phyloP scores from a whole-genome alignment of 139 green algal genomes.

The Mesotaenium endlicherianum region DNA sequence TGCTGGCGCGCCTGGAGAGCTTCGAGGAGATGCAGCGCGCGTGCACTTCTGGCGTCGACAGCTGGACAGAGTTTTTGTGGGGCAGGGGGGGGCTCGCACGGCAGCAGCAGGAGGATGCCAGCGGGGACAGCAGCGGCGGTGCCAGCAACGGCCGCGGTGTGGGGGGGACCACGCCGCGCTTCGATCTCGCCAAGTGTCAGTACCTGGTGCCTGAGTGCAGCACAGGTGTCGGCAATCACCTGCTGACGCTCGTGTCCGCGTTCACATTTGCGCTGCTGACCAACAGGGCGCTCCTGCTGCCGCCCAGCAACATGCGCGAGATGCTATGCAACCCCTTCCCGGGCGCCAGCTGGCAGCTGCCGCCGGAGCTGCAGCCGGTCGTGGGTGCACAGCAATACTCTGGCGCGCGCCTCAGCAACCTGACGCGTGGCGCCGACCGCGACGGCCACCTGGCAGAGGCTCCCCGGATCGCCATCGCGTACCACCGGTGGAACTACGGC shows the following conservation, averaged over 20 bases:
- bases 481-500: background rate
- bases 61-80: background rate
- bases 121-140: too few species aligned
- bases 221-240: conserved; percentile 4
- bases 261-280: conserved; percentile 18
- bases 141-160: too few species aligned
- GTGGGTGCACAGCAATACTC: too few species aligned
- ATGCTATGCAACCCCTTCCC: conserved; percentile 17
- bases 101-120: too few species aligned
- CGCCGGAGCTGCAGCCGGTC: background rate
- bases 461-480: background rate
- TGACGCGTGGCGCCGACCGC: too few species aligned
- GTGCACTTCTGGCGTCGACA: background rate
- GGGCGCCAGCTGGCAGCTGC: background rate
- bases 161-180: too few species aligned
- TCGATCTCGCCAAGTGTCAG: background rate
- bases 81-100: background rate
- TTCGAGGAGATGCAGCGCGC: background rate
- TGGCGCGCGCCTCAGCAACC: too few species aligned
- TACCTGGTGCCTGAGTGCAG: background rate
- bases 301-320: background rate
- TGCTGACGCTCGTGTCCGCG: background rate
- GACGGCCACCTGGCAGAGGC: too few species aligned
- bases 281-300: background rate
- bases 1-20: background rate